Percentiles rank a stretch among this genome's conserved stretches.
Conservation (phyloP, 345 rosid genomes). For the Eucalyptus tenuipes region DNA sequence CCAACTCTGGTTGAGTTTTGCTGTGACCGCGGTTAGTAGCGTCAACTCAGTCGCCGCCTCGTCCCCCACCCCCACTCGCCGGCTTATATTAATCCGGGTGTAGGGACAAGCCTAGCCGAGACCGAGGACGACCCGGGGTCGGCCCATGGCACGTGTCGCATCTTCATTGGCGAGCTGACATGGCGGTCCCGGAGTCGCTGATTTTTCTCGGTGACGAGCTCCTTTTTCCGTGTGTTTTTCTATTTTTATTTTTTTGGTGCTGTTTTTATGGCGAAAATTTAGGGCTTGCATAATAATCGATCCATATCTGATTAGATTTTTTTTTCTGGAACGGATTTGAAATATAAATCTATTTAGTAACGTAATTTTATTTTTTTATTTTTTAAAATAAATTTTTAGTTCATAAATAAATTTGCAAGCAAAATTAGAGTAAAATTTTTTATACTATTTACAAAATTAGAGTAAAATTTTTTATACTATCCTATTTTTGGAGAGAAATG, state of each 20-base stretch:
- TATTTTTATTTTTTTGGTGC: background rate
- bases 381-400: no score
- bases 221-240: background rate
- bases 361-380: rapidly evolving
- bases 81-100: background rate
- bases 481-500: no score
- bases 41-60: background rate
- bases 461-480: no score
- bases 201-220: background rate
- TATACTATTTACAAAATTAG: no score
- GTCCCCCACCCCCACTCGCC: no score
- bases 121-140: background rate
- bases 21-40: background rate
- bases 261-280: background rate
- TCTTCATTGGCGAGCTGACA: background rate
- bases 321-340: no score
- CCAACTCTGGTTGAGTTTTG: background rate
- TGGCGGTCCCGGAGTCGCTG: background rate
- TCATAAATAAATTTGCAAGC: background rate
- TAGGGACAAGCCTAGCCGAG: background rate
- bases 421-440: no score
- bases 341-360: no score
- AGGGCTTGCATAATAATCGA: no score
- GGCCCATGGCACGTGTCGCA: background rate
- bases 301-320: no score